Percentiles rank a stretch among this genome's conserved stretches.
Evolutionary conservation across 345 rosid genomes (phyloP).

Genomic region (Gossypium longicalyx): DNA sequence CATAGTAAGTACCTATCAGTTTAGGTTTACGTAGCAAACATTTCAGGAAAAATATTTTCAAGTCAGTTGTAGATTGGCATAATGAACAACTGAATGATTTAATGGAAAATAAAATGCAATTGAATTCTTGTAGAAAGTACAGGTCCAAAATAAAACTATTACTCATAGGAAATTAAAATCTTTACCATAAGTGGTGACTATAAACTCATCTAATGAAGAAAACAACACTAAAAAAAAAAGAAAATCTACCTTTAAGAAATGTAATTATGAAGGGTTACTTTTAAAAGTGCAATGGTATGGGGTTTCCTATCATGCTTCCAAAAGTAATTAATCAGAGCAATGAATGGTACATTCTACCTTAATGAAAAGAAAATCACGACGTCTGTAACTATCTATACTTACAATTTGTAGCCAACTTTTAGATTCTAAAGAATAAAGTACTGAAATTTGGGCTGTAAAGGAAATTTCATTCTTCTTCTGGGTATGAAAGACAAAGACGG

Average conservation of each 20-base stretch:
- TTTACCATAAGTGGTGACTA: no score
- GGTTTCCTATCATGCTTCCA: neutral
- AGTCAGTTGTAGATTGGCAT: neutral
- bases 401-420: neutral
- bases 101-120: conserved; percentile 7
- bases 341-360: neutral
- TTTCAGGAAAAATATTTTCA: neutral
- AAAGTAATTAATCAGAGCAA: neutral
- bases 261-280: neutral
- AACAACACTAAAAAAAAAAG: no score
- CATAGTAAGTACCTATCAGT: neutral
- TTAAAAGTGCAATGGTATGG: neutral
- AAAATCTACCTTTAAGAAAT: neutral
- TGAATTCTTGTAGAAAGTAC: neutral
- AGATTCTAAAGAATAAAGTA: neutral
- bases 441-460: neutral
- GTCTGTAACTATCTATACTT: neutral
- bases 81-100: neutral
- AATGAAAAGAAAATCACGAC: neutral
- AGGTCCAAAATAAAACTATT: no score
- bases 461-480: neutral
- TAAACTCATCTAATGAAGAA: no score
- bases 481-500: neutral
- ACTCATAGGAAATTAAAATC: no score
- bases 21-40: neutral